Evolutionary conservation across 2,329 filamentous ascomycete species (phyloP).

Genomic region (Diplodia intermedia): DNA sequence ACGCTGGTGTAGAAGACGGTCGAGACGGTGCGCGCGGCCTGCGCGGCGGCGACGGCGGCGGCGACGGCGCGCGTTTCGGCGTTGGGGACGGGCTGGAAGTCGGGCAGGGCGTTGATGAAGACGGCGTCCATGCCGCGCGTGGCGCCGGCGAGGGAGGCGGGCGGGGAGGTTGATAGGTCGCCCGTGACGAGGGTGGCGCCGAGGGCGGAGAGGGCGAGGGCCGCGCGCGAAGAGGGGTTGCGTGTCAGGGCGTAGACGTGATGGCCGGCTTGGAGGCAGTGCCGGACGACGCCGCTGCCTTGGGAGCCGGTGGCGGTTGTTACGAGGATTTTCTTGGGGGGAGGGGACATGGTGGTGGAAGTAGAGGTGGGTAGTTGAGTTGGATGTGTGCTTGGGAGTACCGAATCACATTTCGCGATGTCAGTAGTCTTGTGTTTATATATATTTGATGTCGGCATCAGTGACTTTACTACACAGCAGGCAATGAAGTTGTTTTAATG

Average conservation of each 20-base stretch:
- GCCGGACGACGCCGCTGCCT: neutral
- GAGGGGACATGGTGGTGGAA: no score
- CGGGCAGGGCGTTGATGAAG: neutral
- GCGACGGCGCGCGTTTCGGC: no score
- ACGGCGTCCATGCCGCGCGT: neutral
- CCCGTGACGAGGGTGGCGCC: neutral
- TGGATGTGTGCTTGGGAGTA: no score
- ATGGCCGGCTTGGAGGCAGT: neutral
- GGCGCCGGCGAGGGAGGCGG: neutral
- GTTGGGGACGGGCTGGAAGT: neutral
- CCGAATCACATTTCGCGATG: no score
- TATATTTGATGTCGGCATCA: no score
- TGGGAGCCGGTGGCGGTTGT: neutral
- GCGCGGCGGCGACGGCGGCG: neutral
- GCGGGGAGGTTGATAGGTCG: neutral
- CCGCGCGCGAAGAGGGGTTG: neutral
- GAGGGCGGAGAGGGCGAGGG: neutral
- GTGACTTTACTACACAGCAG: no score
- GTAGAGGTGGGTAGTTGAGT: no score
- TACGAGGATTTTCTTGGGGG: neutral
- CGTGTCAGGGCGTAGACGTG: neutral
- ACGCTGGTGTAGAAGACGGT: neutral
- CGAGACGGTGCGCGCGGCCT: neutral
- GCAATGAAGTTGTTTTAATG: no score
- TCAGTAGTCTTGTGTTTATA: no score